Base-by-base conservation (phyloP, 441 rosid species). In the Euphorbia schlechtendalii region DNA sequence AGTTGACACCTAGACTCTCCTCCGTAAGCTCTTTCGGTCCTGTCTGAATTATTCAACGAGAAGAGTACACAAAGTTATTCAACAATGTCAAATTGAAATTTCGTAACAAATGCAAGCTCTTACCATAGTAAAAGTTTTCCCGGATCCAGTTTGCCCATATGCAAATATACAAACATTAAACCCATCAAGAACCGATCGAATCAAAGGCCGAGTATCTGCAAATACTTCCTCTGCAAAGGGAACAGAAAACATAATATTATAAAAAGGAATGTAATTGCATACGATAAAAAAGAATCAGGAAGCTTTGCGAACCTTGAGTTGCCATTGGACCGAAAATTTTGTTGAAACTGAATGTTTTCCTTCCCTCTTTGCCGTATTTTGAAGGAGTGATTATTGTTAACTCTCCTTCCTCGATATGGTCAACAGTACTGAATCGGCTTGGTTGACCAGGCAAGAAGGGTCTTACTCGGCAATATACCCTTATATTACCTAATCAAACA, bases 131-230 rank as follows among this genome's bases (percentile, higher is more conserved):
- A 40, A 81, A 45, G 98, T 92, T 73, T 89, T 92, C 18, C 98
- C 98, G 0, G 98, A 87, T 66, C 96, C 96, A 3, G 96, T 89
- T 76, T 92, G 98, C 6, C 98, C 96, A 70, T 92, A 92, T 59
- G 98, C 98, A 81, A 92, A 92, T 74, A 92, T 92, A 71, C 98
- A 92, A 27, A 92, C 96, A 70, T 92, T 92, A 72, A 77, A 92
- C 10, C 98, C 98, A 62, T 92, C 98, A 65, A 92, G 91, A 74
- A 82, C 96, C 13, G 98, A 92, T 28, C 96, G 89, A 64, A 92
- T 76, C 77, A 92, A 59, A 53, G 96, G 96, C 80, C 78, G 88
- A 76, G 85, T 92, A 67, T 92, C 98, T 15, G 85, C 75, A 72
- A 92, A 92, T 59, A 94, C 96, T 71, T 91, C 99, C 81, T 72